phyloP scores from a whole-genome alignment of 2,329 filamentous ascomycete species.

The Claviceps monticola region DNA sequence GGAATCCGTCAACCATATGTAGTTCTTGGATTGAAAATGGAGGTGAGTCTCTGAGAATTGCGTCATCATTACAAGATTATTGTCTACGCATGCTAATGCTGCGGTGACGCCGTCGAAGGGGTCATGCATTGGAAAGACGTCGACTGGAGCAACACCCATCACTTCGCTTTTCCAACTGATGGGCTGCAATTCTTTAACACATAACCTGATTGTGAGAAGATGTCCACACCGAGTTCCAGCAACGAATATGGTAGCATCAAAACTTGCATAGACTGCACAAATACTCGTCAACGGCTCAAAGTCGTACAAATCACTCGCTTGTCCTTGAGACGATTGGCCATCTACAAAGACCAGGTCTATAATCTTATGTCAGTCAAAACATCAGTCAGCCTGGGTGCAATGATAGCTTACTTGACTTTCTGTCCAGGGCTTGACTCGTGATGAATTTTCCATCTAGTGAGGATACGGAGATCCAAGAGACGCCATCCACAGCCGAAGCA shows the following conservation, averaged over 20 bases:
- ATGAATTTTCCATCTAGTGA: slow-evolving; percentile 13
- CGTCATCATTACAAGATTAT: slow-evolving; percentile 29
- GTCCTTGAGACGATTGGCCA: not conserved
- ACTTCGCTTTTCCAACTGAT: slow-evolving; percentile 18
- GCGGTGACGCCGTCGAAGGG: slow-evolving; percentile 13
- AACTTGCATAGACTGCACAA: slow-evolving; percentile 17
- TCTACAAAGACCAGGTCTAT: not conserved
- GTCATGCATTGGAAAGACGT: slow-evolving; percentile 17
- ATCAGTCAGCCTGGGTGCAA: not conserved
- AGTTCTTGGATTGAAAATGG: slow-evolving; percentile 26
- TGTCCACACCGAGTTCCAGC: slow-evolving; percentile 39
- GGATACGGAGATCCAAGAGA: slow-evolving; percentile 21
- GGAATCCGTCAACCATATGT: slow-evolving; percentile 38
- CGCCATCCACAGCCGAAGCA: slow-evolving; percentile 20
- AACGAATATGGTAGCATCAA: slow-evolving; percentile 19
- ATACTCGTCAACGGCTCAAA: slow-evolving; percentile 34
- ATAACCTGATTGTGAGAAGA: slow-evolving; percentile 26
- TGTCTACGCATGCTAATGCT: slow-evolving; percentile 35
- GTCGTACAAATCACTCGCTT: not conserved
- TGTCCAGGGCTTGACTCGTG: slow-evolving; percentile 5
- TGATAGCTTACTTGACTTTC: not conserved
- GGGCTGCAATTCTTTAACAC: slow-evolving; percentile 9
- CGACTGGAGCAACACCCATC: slow-evolving; percentile 23
- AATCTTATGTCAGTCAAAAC: not conserved
- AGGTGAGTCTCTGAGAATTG: slow-evolving; percentile 17